These are phyloP conservation scores for Lepiota venenata DNA, from an alignment of 768 basidiomycete genomes.

Conservation along the genomic window DNA sequence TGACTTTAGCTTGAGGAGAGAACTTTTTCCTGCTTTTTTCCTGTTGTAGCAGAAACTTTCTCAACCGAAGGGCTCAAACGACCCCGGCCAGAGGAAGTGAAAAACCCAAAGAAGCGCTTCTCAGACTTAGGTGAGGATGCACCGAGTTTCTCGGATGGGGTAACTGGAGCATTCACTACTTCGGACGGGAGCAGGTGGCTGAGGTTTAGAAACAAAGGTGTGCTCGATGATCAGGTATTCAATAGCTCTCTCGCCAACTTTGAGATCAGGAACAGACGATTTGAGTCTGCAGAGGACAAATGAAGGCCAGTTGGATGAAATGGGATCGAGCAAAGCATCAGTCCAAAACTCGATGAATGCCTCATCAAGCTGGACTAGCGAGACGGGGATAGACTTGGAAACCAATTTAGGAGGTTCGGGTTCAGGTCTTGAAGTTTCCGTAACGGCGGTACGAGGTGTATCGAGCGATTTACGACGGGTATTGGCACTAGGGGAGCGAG, in stretches of 20 bases:
- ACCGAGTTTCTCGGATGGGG: conserved; percentile 4
- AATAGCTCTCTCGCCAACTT: conserved; percentile 35
- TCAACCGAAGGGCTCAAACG: conserved; percentile 26
- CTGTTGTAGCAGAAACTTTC: conserved; percentile 28
- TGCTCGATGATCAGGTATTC: conserved; percentile 74
- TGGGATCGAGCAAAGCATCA: conserved; percentile 68
- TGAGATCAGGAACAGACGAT: conserved; percentile 22
- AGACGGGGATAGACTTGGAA: conserved; percentile 40
- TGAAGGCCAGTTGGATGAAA: conserved; percentile 60
- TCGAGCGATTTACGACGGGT: conserved; percentile 23
- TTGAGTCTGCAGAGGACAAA: conserved; percentile 74
- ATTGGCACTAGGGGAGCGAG: conserved; percentile 10
- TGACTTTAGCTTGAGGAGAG: conserved; percentile 28
- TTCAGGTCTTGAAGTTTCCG: neutral
- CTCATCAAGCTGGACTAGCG: conserved; percentile 65
- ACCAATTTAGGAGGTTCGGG: conserved; percentile 20
- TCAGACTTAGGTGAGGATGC: conserved; percentile 42
- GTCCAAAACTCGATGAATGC: conserved; percentile 84
- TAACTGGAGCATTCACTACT: neutral
- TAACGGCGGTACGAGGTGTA: conserved; percentile 1
- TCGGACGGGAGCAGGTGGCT: conserved; percentile 22
- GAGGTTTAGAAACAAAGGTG: conserved; percentile 37
- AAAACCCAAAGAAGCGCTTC: conserved; percentile 68
- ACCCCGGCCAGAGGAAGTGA: conserved; percentile 24
- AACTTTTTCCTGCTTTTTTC: conserved; percentile 32